These are phyloP conservation scores for Neoboletus magnificus DNA, from an alignment of 768 basidiomycete genomes.

Conservation along the genomic window DNA sequence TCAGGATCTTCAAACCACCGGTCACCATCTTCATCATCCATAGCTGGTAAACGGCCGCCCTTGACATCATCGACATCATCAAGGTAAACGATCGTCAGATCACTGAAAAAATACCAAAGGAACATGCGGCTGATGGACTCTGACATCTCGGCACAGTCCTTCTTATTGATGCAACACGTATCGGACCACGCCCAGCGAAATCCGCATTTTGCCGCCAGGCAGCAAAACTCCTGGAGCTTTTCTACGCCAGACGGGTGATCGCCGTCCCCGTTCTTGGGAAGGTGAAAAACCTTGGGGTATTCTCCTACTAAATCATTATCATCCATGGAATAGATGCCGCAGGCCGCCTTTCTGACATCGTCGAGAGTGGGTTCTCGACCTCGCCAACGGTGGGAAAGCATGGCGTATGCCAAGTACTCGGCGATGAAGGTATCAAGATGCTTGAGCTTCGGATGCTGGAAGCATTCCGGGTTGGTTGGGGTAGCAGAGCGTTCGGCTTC, in stretches of 20 bases:
- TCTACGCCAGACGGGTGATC: not conserved
- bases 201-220: slow-evolving; percentile 26
- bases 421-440: slow-evolving; percentile 12
- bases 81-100: slow-evolving; percentile 29
- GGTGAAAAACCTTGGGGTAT: not conserved
- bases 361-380: slow-evolving; percentile 13
- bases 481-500: not conserved
- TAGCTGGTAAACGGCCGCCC: slow-evolving; percentile 10
- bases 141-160: slow-evolving; percentile 20
- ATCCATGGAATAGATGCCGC: slow-evolving; percentile 20
- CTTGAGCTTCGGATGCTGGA: not conserved
- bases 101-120: slow-evolving; percentile 25
- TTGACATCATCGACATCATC: slow-evolving; percentile 24
- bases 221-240: slow-evolving; percentile 32
- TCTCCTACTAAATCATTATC: not conserved
- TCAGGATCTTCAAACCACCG: slow-evolving; percentile 18
- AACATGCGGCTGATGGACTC: slow-evolving; percentile 33
- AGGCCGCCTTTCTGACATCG: slow-evolving; percentile 12
- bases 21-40: not conserved
- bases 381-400: slow-evolving; percentile 29
- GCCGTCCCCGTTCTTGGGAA: not conserved
- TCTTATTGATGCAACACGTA: slow-evolving; percentile 29
- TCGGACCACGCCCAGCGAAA: slow-evolving; percentile 32
- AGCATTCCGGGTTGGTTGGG: not conserved
- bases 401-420: slow-evolving; percentile 23